Evolutionary conservation across 106 monocot species (phyloP).

Genomic region (Dioscorea dumetorum): DNA sequence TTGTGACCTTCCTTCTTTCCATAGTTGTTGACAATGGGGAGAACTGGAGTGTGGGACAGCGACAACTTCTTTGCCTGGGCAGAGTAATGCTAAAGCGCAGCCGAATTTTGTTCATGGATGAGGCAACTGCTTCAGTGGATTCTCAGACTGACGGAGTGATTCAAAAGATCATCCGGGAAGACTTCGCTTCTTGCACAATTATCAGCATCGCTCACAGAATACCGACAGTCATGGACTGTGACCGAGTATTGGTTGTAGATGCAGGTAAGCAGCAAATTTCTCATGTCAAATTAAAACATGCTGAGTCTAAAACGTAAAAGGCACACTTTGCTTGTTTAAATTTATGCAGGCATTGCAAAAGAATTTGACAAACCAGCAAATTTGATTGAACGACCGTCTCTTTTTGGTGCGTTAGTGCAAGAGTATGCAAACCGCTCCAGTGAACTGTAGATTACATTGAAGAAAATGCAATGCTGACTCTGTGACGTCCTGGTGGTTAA

Average conservation of each 20-base stretch:
- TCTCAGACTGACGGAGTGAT: constrained; percentile 63
- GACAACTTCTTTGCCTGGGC: constrained; percentile 67
- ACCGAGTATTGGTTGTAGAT: constrained; percentile 63
- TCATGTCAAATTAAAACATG: too few species aligned
- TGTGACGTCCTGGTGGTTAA: too few species aligned
- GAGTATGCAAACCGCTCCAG: constrained; percentile 56
- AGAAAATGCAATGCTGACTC: too few species aligned
- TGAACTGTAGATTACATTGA: constrained; percentile 19
- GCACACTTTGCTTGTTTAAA: not conserved
- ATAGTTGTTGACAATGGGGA: constrained; percentile 66
- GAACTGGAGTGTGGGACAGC: constrained; percentile 76
- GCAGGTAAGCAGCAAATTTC: constrained; percentile 22
- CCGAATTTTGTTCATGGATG: constrained; percentile 52
- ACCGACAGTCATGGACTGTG: constrained; percentile 73
- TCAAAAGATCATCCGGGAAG: constrained; percentile 61
- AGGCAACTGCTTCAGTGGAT: constrained; percentile 78
- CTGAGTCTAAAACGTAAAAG: too few species aligned
- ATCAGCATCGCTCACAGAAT: constrained; percentile 78
- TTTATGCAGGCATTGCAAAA: constrained; percentile 39
- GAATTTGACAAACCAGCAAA: constrained; percentile 51
- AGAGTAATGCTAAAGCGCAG: constrained; percentile 55
- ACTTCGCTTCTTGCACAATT: constrained; percentile 48
- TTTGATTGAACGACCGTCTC: constrained; percentile 39
- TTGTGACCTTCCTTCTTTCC: not conserved
- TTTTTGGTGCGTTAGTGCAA: constrained; percentile 57